Evolutionary conservation across 169 alveolate genomes (phyloP).

Genomic region (Plasmodium relictum): DNA sequence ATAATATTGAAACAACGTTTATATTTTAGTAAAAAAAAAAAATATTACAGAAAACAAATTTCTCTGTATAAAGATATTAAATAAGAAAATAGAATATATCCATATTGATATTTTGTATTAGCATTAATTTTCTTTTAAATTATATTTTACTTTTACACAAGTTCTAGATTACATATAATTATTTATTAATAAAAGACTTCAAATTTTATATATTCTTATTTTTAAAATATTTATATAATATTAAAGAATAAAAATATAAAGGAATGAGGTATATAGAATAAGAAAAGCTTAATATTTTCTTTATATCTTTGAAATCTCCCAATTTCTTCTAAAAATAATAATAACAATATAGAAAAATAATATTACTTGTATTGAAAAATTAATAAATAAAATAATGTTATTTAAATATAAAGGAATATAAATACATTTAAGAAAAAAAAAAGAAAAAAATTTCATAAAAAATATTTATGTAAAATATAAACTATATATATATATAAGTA

Average conservation of each 20-base stretch:
- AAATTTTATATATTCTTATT: background rate
- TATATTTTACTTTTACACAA: no score
- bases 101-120: no score
- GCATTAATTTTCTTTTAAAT: no score
- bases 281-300: conserved; percentile 15
- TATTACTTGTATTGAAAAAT: no score
- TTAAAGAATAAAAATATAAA: conserved; percentile 35
- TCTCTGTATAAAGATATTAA: no score
- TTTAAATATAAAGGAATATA: background rate
- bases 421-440: background rate
- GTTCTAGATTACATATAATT: no score
- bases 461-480: background rate
- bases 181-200: background rate
- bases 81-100: no score
- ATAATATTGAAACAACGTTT: no score
- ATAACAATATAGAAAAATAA: background rate
- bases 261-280: conserved; percentile 45
- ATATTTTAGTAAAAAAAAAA: no score
- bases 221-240: conserved; percentile 20
- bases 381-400: no score
- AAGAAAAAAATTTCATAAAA: background rate
- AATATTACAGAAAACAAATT: no score
- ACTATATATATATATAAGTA: conserved; percentile 5
- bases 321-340: conserved; percentile 29
- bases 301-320: background rate